These are phyloP conservation scores for Amanita inopinata DNA, from an alignment of 768 basidiomycete species.

Conservation along the genomic window DNA sequence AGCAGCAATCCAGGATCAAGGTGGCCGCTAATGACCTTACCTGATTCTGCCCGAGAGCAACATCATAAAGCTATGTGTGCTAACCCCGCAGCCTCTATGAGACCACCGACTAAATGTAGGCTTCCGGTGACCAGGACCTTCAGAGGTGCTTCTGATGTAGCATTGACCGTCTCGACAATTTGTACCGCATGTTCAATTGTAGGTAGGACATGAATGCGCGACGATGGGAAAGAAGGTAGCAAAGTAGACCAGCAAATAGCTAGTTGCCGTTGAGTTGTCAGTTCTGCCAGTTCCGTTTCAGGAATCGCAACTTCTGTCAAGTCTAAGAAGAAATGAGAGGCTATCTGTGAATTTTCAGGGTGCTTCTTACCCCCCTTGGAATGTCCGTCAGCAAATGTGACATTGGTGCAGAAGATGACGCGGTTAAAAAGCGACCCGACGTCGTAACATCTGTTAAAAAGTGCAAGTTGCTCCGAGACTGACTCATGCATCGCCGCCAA, in stretches of 20 bases:
- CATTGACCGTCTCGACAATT: slow-evolving; percentile 39
- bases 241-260: slow-evolving; percentile 63
- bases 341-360: neutral
- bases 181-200: slow-evolving; percentile 88
- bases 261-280: slow-evolving; percentile 72
- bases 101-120: slow-evolving; percentile 87
- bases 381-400: slow-evolving; percentile 82
- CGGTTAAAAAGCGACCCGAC: slow-evolving; percentile 57
- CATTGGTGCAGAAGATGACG: slow-evolving; percentile 93
- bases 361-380: slow-evolving; percentile 77
- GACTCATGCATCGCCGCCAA: slow-evolving; percentile 49
- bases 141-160: slow-evolving; percentile 17
- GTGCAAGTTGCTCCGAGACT: slow-evolving; percentile 36
- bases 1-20: too few species aligned
- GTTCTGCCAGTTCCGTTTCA: slow-evolving; percentile 46
- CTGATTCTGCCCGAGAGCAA: too few species aligned
- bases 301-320: slow-evolving; percentile 58
- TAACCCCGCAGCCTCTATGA: slow-evolving; percentile 84
- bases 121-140: slow-evolving; percentile 88
- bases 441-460: slow-evolving; percentile 27
- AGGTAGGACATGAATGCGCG: slow-evolving; percentile 67
- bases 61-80: slow-evolving; percentile 51
- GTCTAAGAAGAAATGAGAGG: slow-evolving; percentile 38
- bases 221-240: slow-evolving; percentile 47
- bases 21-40: too few species aligned